A percentile compares a stretch with the other conserved stretches of the same genome.
Evolutionary conservation across 371 early-diverging fungal genomes (phyloP).

Genomic region (Apophysomyces elegans): DNA sequence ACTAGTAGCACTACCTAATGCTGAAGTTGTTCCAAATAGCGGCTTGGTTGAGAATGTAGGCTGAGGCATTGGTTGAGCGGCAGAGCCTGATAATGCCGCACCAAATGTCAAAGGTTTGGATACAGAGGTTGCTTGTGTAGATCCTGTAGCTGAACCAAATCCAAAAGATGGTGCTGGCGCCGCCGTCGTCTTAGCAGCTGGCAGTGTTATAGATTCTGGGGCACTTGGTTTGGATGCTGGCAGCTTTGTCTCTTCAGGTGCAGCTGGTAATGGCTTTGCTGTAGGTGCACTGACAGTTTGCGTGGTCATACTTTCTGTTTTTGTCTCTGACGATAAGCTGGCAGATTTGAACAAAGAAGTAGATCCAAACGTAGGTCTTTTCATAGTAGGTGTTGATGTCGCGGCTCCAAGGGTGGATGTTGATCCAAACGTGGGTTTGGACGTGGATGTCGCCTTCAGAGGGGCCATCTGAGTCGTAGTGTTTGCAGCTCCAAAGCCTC

Average conservation of each 20-base stretch:
- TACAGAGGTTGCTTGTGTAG: background rate
- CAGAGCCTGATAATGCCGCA: slow-evolving; percentile 1
- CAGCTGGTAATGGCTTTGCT: background rate
- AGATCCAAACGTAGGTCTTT: slow-evolving; percentile 11
- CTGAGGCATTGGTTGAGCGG: background rate
- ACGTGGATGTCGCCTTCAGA: background rate
- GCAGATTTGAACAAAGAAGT: slow-evolving; percentile 25
- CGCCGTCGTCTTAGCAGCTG: background rate
- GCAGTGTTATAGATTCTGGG: background rate
- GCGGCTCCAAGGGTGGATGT: slow-evolving; percentile 13
- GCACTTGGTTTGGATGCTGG: slow-evolving; percentile 1
- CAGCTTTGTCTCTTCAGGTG: slow-evolving; percentile 5
- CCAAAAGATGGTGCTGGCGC: background rate
- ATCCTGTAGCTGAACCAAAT: background rate
- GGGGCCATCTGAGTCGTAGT: background rate
- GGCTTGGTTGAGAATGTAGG: background rate
- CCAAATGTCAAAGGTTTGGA: slow-evolving; percentile 10
- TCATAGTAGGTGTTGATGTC: background rate
- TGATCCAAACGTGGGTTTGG: slow-evolving; percentile 18
- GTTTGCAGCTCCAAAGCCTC: background rate
- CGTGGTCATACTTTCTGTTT: background rate
- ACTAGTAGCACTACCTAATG: too few species aligned
- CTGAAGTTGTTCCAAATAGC: too few species aligned
- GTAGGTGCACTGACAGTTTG: too few species aligned
- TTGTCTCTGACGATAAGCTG: background rate